Conservation (phyloP, 192 early-diverging fungal genomes). For the Pilobolus umbonatus region DNA sequence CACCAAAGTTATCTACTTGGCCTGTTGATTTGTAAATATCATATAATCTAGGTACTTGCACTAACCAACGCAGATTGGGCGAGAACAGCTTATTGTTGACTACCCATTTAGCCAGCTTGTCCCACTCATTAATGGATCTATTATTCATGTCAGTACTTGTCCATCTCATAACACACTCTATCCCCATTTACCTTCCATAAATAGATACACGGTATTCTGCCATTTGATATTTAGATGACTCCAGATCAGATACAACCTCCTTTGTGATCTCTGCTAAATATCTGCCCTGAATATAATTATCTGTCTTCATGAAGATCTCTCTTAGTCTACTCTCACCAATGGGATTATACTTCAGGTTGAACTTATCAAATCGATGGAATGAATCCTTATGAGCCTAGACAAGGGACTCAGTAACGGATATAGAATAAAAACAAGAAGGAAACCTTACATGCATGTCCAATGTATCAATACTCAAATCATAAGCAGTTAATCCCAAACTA, state of each 20-base stretch:
- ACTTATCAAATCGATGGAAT: constrained; percentile 96
- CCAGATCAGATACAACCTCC: constrained; percentile 85
- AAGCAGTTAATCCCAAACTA: constrained; percentile 85
- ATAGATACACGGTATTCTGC: constrained; percentile 92
- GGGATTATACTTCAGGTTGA: constrained; percentile 96
- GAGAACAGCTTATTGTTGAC: constrained; percentile 88
- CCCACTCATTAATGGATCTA: constrained; percentile 79
- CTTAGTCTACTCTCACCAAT: constrained; percentile 90
- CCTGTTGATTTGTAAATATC: constrained; percentile 71
- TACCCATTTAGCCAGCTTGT: constrained; percentile 91
- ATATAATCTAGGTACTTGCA: constrained; percentile 91
- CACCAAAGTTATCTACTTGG: constrained; percentile 64
- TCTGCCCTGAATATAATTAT: constrained; percentile 81
- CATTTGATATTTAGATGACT: constrained; percentile 93
- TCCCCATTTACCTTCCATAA: constrained; percentile 62
- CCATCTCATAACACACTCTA: background rate
- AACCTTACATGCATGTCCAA: constrained; percentile 96
- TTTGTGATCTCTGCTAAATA: constrained; percentile 93
- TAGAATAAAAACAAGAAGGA: too few relatives aligned
- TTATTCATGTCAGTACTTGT: background rate
- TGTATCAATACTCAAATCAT: constrained; percentile 92
- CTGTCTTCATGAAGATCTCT: constrained; percentile 95
- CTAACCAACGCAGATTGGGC: constrained; percentile 91
- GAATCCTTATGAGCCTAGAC: constrained; percentile 94
- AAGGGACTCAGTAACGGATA: too few relatives aligned